These are phyloP conservation scores for Raddia distichophylla DNA, from an alignment of 176 grass and related monocot genomes.

Conservation along the genomic window DNA sequence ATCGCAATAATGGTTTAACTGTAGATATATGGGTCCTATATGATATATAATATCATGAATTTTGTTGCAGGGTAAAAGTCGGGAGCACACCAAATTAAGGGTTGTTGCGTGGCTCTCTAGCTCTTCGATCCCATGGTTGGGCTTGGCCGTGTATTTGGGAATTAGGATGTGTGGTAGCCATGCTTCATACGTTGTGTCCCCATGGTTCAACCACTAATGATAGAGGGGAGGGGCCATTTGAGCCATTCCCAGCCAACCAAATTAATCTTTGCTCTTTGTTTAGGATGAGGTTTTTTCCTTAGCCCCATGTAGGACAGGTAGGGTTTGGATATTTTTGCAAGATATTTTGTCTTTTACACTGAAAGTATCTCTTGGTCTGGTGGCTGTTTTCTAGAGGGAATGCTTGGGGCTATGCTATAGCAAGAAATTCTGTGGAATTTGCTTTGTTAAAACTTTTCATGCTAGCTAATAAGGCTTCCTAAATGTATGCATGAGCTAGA, in stretches of 20 bases:
- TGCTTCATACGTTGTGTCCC: conserved; percentile 51
- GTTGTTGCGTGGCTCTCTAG: not conserved
- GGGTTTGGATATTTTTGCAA: conserved; percentile 24
- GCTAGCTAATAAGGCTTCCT: too few relatives aligned
- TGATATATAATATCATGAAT: too few relatives aligned
- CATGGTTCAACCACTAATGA: conserved; percentile 62
- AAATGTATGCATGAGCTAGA: not conserved
- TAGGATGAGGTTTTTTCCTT: conserved; percentile 48
- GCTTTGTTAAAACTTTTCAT: not conserved
- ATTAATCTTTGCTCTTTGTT: conserved; percentile 29
- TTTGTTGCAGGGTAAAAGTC: too few relatives aligned
- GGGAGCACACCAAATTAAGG: not conserved
- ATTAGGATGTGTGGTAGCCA: conserved; percentile 41
- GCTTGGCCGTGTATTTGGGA: not conserved
- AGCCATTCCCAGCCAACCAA: conserved; percentile 53
- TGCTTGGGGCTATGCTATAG: too few relatives aligned
- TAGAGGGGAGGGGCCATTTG: conserved; percentile 41
- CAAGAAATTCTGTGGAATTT: not conserved
- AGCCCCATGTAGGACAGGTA: not conserved
- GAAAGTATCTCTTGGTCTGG: conserved; percentile 26
- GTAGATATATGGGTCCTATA: too few relatives aligned
- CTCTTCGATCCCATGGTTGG: not conserved
- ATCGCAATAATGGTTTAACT: too few relatives aligned
- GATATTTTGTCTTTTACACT: conserved; percentile 43
- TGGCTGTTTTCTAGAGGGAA: not conserved